Evolutionary conservation across 139 green algal genomes (phyloP).

Genomic region (Chara braunii): DNA sequence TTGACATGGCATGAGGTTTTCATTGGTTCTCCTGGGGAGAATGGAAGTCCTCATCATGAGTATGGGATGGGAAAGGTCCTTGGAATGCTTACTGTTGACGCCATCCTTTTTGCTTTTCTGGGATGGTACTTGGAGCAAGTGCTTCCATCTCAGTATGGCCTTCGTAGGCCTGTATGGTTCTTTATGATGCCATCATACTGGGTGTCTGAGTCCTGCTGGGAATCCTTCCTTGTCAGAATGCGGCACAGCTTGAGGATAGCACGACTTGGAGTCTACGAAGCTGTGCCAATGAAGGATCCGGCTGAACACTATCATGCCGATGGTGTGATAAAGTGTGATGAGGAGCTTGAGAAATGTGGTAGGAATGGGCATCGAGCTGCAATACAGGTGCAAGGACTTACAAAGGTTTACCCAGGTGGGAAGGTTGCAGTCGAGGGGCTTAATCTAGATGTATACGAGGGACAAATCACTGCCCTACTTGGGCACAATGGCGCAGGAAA

Average conservation of each 20-base stretch:
- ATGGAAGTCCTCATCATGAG: too few species aligned
- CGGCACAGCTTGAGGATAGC: too few species aligned
- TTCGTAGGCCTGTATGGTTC: constrained; percentile 18
- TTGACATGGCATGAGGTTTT: constrained; percentile 30
- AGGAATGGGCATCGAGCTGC: constrained; percentile 1
- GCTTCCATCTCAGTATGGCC: constrained; percentile 34
- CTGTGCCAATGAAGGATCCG: too few species aligned
- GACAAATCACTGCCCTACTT: constrained; percentile 68
- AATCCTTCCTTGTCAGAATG: too few species aligned
- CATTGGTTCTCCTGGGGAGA: neutral
- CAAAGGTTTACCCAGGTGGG: constrained; percentile 19
- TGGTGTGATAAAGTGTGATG: too few species aligned
- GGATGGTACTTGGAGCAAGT: constrained; percentile 46
- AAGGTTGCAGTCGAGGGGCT: constrained; percentile 25
- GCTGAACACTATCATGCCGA: too few species aligned
- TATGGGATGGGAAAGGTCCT: too few species aligned
- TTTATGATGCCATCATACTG: constrained; percentile 38
- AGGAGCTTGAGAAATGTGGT: neutral
- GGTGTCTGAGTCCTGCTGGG: neutral
- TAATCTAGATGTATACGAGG: constrained; percentile 24
- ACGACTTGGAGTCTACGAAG: too few species aligned
- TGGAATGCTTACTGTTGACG: too few species aligned
- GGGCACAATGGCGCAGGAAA: constrained; percentile 63
- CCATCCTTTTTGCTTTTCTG: neutral
- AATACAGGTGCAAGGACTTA: constrained; percentile 13